A percentile compares a stretch with the other conserved stretches of the same genome.
Evolutionary conservation across 1,284 basidiomycete species (phyloP).

Genomic region (Rhizoctonia solani): DNA sequence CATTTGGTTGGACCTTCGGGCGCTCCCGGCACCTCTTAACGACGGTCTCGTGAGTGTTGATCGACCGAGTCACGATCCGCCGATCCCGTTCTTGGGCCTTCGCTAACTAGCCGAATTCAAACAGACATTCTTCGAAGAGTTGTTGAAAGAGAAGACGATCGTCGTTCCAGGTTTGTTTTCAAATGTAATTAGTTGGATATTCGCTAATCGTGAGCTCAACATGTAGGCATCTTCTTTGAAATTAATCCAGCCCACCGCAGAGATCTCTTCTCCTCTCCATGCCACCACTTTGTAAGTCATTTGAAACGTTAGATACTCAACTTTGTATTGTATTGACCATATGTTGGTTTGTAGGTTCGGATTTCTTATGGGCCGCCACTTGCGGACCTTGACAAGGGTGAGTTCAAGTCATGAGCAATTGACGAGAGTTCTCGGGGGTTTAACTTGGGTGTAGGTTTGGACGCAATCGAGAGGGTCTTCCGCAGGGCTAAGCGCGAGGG

Average conservation of each 20-base stretch:
- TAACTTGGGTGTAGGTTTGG: slow-evolving; percentile 58
- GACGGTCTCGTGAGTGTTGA: slow-evolving; percentile 71
- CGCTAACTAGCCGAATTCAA: neutral
- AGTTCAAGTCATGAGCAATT: no score
- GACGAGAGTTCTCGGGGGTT: neutral
- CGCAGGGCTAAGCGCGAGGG: slow-evolving; percentile 68
- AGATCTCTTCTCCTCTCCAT: slow-evolving; percentile 88
- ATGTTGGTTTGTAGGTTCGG: no score
- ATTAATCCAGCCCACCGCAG: slow-evolving; percentile 77
- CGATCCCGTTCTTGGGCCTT: neutral
- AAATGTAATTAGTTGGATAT: slow-evolving; percentile 36
- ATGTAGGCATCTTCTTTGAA: slow-evolving; percentile 76
- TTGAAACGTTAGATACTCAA: no score
- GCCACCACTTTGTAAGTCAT: slow-evolving; percentile 87
- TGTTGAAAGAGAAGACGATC: slow-evolving; percentile 87
- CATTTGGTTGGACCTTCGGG: slow-evolving; percentile 86
- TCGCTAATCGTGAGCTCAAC: slow-evolving; percentile 49
- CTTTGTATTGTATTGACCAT: no score
- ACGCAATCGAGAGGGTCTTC: slow-evolving; percentile 82
- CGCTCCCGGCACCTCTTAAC: slow-evolving; percentile 78
- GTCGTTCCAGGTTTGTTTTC: slow-evolving; percentile 72
- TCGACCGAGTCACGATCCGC: neutral
- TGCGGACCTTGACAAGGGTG: slow-evolving; percentile 79
- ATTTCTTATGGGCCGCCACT: slow-evolving; percentile 87
- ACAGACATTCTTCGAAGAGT: slow-evolving; percentile 93